Evolutionary conservation across 2,329 filamentous ascomycete genomes (phyloP).

Genomic region (Orbilia blumenaviensis): DNA sequence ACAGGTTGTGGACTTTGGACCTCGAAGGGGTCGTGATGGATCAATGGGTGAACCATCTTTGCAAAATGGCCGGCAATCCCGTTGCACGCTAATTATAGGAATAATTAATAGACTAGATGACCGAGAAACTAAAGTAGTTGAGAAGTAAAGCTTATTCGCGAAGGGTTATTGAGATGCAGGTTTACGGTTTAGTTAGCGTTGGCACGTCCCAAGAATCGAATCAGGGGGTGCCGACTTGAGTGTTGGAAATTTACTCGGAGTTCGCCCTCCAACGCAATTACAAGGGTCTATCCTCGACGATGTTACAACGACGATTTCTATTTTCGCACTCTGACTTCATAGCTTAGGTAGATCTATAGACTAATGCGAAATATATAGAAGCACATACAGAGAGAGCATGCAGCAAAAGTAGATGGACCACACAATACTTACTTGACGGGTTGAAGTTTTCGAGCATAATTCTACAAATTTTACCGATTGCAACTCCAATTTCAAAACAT

Average conservation of each 20-base stretch:
- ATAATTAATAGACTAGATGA: no score
- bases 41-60: neutral
- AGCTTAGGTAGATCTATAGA: neutral
- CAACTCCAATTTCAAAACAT: no score
- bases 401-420: no score
- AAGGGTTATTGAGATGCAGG: no score
- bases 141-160: no score
- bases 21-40: neutral
- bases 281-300: neutral
- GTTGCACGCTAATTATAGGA: no score
- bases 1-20: neutral
- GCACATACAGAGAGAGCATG: neutral
- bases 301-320: neutral
- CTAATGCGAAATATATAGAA: no score
- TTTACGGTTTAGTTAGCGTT: no score
- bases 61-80: neutral
- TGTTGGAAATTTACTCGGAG: constrained; percentile 3
- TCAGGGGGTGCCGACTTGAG: neutral
- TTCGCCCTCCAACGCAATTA: neutral
- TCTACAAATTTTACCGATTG: no score
- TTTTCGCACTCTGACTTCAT: neutral
- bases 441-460: no score
- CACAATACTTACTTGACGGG: no score
- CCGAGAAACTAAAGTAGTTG: no score
- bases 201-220: neutral